These are phyloP conservation scores for Vitis labrusca DNA, from an alignment of 164 flowering plant genomes.

Conservation along the genomic window DNA sequence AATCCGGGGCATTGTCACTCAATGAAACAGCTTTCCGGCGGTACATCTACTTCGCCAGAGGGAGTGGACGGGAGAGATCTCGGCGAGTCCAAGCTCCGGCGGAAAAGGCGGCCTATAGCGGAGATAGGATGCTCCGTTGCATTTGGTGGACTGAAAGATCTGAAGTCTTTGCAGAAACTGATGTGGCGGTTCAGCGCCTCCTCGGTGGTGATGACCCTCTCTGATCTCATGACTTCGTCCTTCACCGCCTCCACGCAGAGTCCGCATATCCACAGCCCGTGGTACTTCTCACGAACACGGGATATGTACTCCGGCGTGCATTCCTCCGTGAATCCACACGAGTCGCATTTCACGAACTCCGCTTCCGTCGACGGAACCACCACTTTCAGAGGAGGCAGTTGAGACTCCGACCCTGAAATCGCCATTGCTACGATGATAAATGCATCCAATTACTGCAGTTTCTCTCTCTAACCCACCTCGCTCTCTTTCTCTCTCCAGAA, in stretches of 20 bases:
- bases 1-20: too few relatives aligned
- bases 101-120: constrained; percentile 30
- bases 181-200: constrained; percentile 45
- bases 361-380: constrained; percentile 12
- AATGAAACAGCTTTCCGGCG: too few relatives aligned
- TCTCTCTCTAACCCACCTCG: neutral
- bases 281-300: constrained; percentile 29
- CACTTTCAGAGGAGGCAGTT: neutral
- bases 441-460: too few relatives aligned
- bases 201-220: constrained; percentile 28
- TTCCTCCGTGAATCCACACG: constrained; percentile 50
- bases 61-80: constrained; percentile 31
- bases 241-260: constrained; percentile 49
- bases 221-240: constrained; percentile 31
- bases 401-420: constrained; percentile 18
- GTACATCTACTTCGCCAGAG: too few relatives aligned
- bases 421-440: constrained; percentile 13
- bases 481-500: neutral
- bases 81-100: constrained; percentile 39
- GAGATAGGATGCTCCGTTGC: constrained; percentile 32
- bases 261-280: constrained; percentile 51
- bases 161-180: constrained; percentile 29
- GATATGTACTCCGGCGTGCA: constrained; percentile 41
- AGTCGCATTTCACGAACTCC: constrained; percentile 34
- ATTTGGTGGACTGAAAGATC: constrained; percentile 12